phyloP scores from a whole-genome alignment of 1,284 basidiomycete genomes.

The Fomitopsis betulina region DNA sequence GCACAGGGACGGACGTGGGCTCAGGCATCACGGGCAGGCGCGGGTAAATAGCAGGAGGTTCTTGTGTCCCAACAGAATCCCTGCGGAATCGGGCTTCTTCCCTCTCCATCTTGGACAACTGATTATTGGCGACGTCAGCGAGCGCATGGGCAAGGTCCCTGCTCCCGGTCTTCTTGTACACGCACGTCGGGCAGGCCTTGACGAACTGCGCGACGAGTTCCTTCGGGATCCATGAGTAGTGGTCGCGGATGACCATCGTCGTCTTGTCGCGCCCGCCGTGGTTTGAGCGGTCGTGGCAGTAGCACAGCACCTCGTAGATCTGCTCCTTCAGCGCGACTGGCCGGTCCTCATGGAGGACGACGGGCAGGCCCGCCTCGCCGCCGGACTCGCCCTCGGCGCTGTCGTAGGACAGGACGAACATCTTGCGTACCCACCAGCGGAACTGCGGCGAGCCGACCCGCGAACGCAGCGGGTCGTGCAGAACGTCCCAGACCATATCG shows the following conservation, averaged over 20 bases:
- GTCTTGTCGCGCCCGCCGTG: slow-evolving; percentile 81
- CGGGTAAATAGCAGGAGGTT: neutral
- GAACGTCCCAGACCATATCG: slow-evolving; percentile 62
- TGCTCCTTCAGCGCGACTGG: slow-evolving; percentile 72
- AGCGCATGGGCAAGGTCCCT: slow-evolving; percentile 13
- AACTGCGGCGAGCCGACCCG: slow-evolving; percentile 36
- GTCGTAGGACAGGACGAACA: slow-evolving; percentile 52
- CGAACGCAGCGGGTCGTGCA: slow-evolving; percentile 31
- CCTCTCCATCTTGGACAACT: neutral
- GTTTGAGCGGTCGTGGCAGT: slow-evolving; percentile 58
- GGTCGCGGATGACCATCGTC: slow-evolving; percentile 48
- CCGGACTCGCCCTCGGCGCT: slow-evolving; percentile 7
- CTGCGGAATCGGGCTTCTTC: neutral
- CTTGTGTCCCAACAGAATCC: neutral
- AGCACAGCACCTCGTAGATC: slow-evolving; percentile 71
- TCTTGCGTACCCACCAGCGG: slow-evolving; percentile 78
- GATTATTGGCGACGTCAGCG: neutral
- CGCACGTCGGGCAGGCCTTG: slow-evolving; percentile 70
- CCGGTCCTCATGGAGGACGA: slow-evolving; percentile 60
- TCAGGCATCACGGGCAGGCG: neutral
- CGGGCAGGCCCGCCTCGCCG: slow-evolving; percentile 23
- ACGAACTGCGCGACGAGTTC: slow-evolving; percentile 74
- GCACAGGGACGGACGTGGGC: neutral
- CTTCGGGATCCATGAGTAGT: slow-evolving; percentile 79
- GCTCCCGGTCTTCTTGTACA: slow-evolving; percentile 33